A percentile compares a stretch with the other conserved stretches of the same genome.
Evolutionary conservation across 331 rosid species (phyloP).

Genomic region (Acacia concinna): DNA sequence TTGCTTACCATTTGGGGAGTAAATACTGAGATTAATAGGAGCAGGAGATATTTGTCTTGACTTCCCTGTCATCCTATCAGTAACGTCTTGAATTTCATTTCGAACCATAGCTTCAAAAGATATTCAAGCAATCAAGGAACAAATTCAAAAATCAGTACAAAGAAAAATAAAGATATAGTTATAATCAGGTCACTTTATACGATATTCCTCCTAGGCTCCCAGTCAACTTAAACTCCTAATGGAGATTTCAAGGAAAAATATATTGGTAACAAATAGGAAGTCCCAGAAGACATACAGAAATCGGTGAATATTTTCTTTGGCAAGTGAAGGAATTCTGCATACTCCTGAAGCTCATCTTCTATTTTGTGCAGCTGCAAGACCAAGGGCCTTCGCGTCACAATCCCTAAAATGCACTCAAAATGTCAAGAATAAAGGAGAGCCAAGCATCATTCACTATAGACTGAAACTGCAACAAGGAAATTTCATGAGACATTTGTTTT

Average conservation of each 20-base stretch:
- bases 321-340: constrained; percentile 69
- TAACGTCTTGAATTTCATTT: constrained; percentile 88
- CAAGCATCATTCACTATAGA: not conserved
- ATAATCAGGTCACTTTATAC: not conserved
- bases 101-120: constrained; percentile 68
- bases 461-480: not conserved
- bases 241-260: not conserved
- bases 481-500: not conserved
- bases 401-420: constrained; percentile 51
- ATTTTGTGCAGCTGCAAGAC: constrained; percentile 77
- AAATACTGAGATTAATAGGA: constrained; percentile 93
- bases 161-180: not conserved
- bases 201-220: not conserved
- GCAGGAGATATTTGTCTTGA: constrained; percentile 77
- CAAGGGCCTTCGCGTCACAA: constrained; percentile 94
- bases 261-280: constrained; percentile 4
- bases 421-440: not conserved
- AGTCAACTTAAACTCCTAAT: not conserved
- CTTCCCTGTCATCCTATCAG: constrained; percentile 77
- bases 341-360: constrained; percentile 47
- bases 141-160: constrained; percentile 15
- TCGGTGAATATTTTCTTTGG: constrained; percentile 50
- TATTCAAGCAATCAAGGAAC: constrained; percentile 21
- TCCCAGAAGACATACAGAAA: constrained; percentile 49
- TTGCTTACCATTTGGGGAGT: constrained; percentile 75